Percentiles rank a stretch among this genome's conserved stretches.
Evolutionary conservation across 140 eudicot genomes (phyloP).

Genomic region (Anethum foeniculum): DNA sequence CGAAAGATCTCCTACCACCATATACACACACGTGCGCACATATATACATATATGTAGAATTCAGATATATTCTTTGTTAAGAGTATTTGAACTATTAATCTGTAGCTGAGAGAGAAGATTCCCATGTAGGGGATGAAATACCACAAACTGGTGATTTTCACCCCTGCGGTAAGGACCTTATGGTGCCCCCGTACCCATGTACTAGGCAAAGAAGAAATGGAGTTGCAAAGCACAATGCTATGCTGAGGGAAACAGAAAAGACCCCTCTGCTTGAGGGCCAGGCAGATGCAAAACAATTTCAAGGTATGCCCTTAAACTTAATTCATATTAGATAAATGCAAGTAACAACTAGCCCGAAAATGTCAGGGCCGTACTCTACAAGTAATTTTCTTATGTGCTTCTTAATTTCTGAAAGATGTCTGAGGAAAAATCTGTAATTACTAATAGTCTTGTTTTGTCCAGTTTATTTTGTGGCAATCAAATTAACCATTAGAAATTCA

Average conservation of each 20-base stretch:
- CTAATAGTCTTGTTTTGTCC: neutral
- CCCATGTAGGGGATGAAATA: neutral
- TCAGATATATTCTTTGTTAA: neutral
- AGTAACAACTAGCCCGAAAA: neutral
- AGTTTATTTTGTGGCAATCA: neutral
- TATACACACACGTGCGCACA: neutral
- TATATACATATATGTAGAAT: neutral
- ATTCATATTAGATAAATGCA: neutral
- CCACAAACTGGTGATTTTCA: neutral
- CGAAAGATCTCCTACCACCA: neutral
- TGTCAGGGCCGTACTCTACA: neutral
- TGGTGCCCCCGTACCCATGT: too few species aligned
- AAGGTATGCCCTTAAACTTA: neutral
- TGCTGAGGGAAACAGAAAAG: neutral
- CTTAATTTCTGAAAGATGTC: neutral
- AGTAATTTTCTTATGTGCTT: neutral
- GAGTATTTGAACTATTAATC: neutral
- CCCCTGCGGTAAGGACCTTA: neutral
- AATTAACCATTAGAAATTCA: neutral
- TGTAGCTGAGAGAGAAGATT: neutral
- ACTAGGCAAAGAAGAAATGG: neutral
- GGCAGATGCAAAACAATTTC: neutral
- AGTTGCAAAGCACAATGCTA: neutral
- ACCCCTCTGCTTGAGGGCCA: neutral
- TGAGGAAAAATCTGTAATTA: neutral